Evolutionary conservation across 768 basidiomycete genomes (phyloP).

Genomic region (Pleurotus platypus): DNA sequence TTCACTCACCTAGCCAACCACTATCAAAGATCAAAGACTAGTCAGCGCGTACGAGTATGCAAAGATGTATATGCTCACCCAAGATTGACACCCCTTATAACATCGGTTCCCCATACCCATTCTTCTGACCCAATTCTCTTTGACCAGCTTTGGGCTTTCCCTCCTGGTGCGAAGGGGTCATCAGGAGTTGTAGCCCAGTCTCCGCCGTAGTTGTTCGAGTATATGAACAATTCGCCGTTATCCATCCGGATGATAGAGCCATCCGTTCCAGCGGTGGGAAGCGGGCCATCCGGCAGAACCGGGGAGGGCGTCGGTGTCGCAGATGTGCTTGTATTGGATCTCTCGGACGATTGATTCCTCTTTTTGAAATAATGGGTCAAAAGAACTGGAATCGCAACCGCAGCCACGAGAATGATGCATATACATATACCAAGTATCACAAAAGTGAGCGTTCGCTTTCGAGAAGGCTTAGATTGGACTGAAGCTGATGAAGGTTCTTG

Average conservation of each 20-base stretch:
- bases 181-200: conserved; percentile 73
- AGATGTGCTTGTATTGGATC: conserved; percentile 14
- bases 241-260: conserved; percentile 68
- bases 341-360: conserved; percentile 15
- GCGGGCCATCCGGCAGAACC: conserved; percentile 9
- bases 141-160: conserved; percentile 76
- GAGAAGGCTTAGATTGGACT: too few species aligned
- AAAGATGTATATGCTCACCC: conserved; percentile 37
- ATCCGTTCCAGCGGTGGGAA: conserved; percentile 48
- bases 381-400: conserved; percentile 35
- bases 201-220: conserved; percentile 77
- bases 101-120: conserved; percentile 71
- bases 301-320: conserved; percentile 10
- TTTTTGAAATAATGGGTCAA: conserved; percentile 14
- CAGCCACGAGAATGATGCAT: conserved; percentile 32
- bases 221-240: conserved; percentile 77
- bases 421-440: conserved; percentile 20
- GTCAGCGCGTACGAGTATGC: conserved; percentile 8
- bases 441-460: too few species aligned
- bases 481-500: not conserved
- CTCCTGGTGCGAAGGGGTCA: conserved; percentile 69
- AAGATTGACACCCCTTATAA: conserved; percentile 49
- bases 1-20: conserved; percentile 40
- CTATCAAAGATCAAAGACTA: conserved; percentile 15
- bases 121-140: conserved; percentile 66